Conservation (phyloP, 371 early-diverging fungal genomes). For the Mortierella sp. region DNA sequence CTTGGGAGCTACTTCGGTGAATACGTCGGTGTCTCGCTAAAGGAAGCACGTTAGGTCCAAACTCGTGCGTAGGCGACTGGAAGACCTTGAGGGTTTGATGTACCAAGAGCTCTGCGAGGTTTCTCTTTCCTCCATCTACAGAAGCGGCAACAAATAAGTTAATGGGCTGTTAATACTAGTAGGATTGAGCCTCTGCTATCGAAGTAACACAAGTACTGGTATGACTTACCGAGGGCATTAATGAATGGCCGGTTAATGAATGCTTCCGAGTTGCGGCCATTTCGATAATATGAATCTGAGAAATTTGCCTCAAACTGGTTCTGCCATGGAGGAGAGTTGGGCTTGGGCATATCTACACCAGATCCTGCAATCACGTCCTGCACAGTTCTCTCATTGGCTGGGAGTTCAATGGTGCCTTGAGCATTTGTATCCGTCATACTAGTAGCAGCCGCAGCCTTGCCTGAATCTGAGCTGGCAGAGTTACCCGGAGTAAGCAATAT, state of each 20-base stretch:
- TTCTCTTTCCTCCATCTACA: conserved; percentile 47
- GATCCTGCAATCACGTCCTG: conserved; percentile 49
- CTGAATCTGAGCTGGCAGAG: conserved; percentile 41
- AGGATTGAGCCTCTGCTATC: neutral
- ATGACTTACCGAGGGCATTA: conserved; percentile 24
- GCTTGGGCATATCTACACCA: conserved; percentile 45
- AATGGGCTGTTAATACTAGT: no score
- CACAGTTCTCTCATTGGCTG: conserved; percentile 40
- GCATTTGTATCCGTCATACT: conserved; percentile 55
- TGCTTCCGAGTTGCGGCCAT: conserved; percentile 17
- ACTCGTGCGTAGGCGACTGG: conserved; percentile 48
- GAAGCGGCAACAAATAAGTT: neutral
- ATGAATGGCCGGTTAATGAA: conserved; percentile 21
- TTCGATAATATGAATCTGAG: conserved; percentile 1
- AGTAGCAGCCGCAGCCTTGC: conserved; percentile 57
- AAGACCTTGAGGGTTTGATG: conserved; percentile 47
- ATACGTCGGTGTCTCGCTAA: conserved; percentile 36
- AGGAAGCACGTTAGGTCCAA: conserved; percentile 29
- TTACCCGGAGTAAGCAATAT: conserved; percentile 43
- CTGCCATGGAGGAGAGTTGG: conserved; percentile 35
- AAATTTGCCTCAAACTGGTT: conserved; percentile 27
- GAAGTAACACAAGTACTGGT: neutral
- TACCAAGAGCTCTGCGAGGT: conserved; percentile 29
- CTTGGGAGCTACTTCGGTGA: conserved; percentile 34
- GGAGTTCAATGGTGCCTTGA: conserved; percentile 51